These are phyloP conservation scores for Suhomyces ambrosiae DNA, from an alignment of 1,139 yeast species.

Conservation along the genomic window DNA sequence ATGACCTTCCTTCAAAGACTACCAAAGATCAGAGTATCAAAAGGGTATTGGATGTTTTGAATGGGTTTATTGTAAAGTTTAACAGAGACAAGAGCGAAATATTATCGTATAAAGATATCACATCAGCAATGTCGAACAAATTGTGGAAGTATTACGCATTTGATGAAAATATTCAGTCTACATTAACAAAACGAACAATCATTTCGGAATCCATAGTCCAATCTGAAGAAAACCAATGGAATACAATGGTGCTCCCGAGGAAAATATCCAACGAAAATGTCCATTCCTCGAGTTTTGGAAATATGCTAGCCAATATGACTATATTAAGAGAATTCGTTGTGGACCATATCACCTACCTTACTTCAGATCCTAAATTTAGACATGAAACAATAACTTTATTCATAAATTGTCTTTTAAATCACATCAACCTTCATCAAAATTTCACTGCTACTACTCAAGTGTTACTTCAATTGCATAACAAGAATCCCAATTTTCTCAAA, in stretches of 20 bases:
- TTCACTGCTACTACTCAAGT: constrained; percentile 34
- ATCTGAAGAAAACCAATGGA: constrained; percentile 18
- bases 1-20: constrained; percentile 11
- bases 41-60: constrained; percentile 36
- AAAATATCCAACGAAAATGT: constrained; percentile 27
- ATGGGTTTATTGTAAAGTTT: constrained; percentile 26
- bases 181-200: constrained; percentile 14
- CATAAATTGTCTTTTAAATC: constrained; percentile 42
- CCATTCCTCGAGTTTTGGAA: constrained; percentile 30
- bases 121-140: constrained; percentile 33
- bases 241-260: constrained; percentile 18
- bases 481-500: constrained; percentile 19
- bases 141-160: constrained; percentile 29
- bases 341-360: constrained; percentile 30
- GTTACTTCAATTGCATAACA: constrained; percentile 23
- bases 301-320: constrained; percentile 34
- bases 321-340: constrained; percentile 27
- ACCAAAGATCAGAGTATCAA: constrained; percentile 29
- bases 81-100: constrained; percentile 10
- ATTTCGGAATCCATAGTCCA: constrained; percentile 16
- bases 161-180: constrained; percentile 27
- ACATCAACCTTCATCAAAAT: constrained; percentile 38
- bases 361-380: constrained; percentile 18
- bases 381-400: constrained; percentile 32
- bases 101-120: constrained; percentile 34